Conservation (phyloP, 192 early-diverging fungal genomes). For the Podila minutissima region DNA sequence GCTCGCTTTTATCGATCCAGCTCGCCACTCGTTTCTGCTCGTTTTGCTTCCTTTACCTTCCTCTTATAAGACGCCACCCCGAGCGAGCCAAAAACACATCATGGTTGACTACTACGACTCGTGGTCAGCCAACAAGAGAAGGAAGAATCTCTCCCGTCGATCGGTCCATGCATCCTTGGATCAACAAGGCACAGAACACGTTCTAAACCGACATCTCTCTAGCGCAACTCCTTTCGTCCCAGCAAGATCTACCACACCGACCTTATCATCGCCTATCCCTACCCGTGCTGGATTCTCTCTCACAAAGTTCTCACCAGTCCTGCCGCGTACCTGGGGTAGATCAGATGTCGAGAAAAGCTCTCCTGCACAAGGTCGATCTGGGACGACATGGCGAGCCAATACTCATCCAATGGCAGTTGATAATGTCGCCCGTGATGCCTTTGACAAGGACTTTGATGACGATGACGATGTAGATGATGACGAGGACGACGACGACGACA, state of each 20-base stretch:
- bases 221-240: background rate
- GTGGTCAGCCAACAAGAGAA: constrained; percentile 43
- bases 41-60: background rate
- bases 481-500: constrained; percentile 2
- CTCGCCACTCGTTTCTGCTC: background rate
- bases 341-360: background rate
- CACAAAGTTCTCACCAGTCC: constrained; percentile 11
- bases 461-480: constrained; percentile 30
- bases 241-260: background rate
- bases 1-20: background rate
- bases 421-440: background rate
- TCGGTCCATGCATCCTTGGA: constrained; percentile 5
- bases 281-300: background rate
- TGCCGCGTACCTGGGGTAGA: background rate
- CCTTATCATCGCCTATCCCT: background rate
- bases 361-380: background rate
- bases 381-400: background rate
- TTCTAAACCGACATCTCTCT: background rate
- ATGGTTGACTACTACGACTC: constrained; percentile 44
- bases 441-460: constrained; percentile 37
- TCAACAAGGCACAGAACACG: background rate
- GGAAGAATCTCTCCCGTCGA: constrained; percentile 15
- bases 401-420: background rate
- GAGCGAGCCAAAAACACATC: too few species aligned
- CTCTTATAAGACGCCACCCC: background rate